Conservation (phyloP, 495 filamentous ascomycete genomes). For the Durotheca rogersii region DNA sequence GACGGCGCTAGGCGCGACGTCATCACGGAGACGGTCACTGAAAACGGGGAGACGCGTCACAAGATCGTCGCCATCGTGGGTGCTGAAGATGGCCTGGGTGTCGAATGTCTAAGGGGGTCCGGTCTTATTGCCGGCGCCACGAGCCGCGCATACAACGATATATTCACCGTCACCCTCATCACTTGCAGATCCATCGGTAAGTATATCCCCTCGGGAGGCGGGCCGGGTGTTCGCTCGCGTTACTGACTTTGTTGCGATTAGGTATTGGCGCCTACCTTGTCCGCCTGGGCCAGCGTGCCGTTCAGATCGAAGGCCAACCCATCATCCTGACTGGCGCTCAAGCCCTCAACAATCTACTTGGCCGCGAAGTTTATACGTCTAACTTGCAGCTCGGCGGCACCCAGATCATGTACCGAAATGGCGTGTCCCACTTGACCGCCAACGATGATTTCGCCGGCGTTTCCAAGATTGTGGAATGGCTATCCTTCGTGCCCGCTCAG, state of each 20-base stretch:
- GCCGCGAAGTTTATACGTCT: conserved; percentile 97
- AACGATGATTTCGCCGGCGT: conserved; percentile 97
- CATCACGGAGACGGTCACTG: conserved; percentile 80
- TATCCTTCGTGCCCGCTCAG: conserved; percentile 94
- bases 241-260: conserved; percentile 35
- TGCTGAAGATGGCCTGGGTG: conserved; percentile 92
- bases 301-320: conserved; percentile 98
- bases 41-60: conserved; percentile 87
- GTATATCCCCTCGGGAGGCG: too few relatives aligned
- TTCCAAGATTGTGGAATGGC: conserved; percentile 96
- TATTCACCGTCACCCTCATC: conserved; percentile 97
- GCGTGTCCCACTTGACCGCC: conserved; percentile 98
- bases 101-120: conserved; percentile 95
- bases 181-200: conserved; percentile 92
- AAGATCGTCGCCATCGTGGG: conserved; percentile 94
- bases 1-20: conserved; percentile 78
- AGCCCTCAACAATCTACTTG: conserved; percentile 96
- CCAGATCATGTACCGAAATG: conserved; percentile 99
- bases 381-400: conserved; percentile 98
- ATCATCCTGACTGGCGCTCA: conserved; percentile 98
- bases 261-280: conserved; percentile 98
- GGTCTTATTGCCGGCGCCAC: conserved; percentile 98
- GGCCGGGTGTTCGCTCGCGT: too few relatives aligned
- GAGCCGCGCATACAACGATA: conserved; percentile 95
- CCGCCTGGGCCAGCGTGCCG: conserved; percentile 93